phyloP scores from a whole-genome alignment of 1,284 basidiomycete species.

The Ceratobasidium sp. region DNA sequence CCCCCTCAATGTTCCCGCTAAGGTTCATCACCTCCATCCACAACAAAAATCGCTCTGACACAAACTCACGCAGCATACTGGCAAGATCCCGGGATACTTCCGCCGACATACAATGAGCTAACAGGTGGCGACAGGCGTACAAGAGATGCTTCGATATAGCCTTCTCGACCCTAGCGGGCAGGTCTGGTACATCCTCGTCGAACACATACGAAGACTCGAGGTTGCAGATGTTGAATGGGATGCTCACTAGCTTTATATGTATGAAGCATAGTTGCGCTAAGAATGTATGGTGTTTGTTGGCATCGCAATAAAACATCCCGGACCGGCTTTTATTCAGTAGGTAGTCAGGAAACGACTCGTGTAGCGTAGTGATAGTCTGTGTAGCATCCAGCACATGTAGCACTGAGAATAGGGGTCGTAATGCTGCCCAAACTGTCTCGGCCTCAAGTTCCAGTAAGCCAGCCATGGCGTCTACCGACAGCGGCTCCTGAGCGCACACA shows the following conservation, averaged over 20 bases:
- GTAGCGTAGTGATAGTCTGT: neutral
- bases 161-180: no score
- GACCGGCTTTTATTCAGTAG: neutral
- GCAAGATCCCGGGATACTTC: neutral
- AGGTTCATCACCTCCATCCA: conserved; percentile 33
- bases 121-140: neutral
- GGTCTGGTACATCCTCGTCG: neutral
- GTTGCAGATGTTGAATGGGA: conserved; percentile 7
- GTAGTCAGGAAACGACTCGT: conserved; percentile 10
- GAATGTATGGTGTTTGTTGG: neutral
- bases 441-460: neutral
- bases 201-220: no score
- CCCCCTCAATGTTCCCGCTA: neutral
- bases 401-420: neutral
- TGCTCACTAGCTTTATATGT: neutral
- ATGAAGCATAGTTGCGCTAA: conserved; percentile 12
- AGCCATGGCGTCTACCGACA: neutral
- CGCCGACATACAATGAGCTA: neutral
- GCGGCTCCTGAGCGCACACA: conserved; percentile 5
- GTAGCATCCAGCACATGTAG: neutral
- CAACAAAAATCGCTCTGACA: neutral
- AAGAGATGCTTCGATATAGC: no score
- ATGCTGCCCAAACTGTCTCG: neutral
- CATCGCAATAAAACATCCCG: neutral
- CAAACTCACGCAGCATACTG: neutral